Conservation (phyloP, 768 basidiomycete species). For the Panellus pusillus region DNA sequence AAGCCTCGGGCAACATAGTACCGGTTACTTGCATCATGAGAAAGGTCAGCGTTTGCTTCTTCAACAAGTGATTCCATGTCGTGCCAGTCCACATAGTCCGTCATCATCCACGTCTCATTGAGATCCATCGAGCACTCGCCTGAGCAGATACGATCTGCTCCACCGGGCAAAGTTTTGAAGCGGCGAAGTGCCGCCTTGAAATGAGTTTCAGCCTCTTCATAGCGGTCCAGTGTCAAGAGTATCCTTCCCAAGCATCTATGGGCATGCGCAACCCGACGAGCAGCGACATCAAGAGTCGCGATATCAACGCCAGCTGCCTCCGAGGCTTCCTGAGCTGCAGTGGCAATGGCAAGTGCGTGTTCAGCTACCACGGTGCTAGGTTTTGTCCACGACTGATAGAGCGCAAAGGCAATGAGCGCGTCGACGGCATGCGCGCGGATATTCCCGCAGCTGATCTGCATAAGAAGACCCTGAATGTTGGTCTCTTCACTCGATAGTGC, state of each 20-base stretch:
- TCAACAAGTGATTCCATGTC: background rate
- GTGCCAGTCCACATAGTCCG: background rate
- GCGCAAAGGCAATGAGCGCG: no score
- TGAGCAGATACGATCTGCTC: background rate
- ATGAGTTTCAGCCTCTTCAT: background rate
- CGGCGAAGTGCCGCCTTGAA: background rate
- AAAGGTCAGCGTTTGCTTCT: constrained; percentile 3
- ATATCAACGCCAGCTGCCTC: no score
- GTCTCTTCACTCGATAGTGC: background rate
- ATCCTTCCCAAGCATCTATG: constrained; percentile 2
- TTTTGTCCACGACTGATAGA: no score
- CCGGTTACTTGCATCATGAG: background rate
- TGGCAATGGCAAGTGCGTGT: no score
- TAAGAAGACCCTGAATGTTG: constrained; percentile 15
- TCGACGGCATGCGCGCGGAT: no score
- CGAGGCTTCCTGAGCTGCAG: no score
- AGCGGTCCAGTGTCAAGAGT: background rate
- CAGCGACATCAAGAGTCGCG: no score
- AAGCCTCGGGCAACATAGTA: constrained; percentile 1
- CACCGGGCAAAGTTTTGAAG: background rate
- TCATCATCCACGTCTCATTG: background rate
- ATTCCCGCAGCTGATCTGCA: background rate
- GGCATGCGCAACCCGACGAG: background rate
- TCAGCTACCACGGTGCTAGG: no score
- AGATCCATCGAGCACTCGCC: constrained; percentile 3